Percentiles rank a stretch among this genome's conserved stretches.
phyloP scores from a whole-genome alignment of 768 basidiomycete genomes.

The Tephrocybe sp. region DNA sequence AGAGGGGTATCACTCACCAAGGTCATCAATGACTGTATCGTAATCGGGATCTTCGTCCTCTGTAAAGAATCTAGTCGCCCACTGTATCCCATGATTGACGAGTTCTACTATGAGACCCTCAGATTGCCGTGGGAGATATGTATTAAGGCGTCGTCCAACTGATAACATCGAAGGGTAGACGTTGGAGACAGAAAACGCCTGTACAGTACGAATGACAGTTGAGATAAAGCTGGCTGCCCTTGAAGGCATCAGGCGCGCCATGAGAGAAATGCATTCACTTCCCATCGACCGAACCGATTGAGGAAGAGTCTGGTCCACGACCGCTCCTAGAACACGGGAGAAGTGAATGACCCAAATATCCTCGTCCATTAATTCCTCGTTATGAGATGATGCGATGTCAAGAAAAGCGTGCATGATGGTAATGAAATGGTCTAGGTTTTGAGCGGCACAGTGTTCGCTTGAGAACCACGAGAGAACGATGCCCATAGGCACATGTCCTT shows the following conservation, averaged over 20 bases:
- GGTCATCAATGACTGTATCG: slow-evolving; percentile 26
- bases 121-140: slow-evolving; percentile 18
- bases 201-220: slow-evolving; percentile 26
- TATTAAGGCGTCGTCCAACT: slow-evolving; percentile 29
- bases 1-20: slow-evolving; percentile 34
- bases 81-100: slow-evolving; percentile 49
- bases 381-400: slow-evolving; percentile 32
- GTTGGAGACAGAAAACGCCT: slow-evolving; percentile 21
- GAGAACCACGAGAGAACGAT: slow-evolving; percentile 42
- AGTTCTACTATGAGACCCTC: slow-evolving; percentile 28
- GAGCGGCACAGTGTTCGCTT: slow-evolving; percentile 23
- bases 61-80: slow-evolving; percentile 50
- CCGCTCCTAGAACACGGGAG: slow-evolving; percentile 19
- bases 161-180: slow-evolving; percentile 29
- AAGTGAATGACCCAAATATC: slow-evolving; percentile 32
- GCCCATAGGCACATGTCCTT: slow-evolving; percentile 23
- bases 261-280: slow-evolving; percentile 26
- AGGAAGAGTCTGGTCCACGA: slow-evolving; percentile 16
- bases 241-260: slow-evolving; percentile 26
- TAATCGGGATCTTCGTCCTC: slow-evolving; percentile 24
- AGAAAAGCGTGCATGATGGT: slow-evolving; percentile 46
- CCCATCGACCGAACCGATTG: slow-evolving; percentile 18
- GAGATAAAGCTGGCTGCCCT: slow-evolving; percentile 19
- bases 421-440: slow-evolving; percentile 31
- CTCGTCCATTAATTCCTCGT: slow-evolving; percentile 11